Base-by-base conservation (phyloP, 1,139 yeast genomes). In the Blastobotrys persicus region DNA sequence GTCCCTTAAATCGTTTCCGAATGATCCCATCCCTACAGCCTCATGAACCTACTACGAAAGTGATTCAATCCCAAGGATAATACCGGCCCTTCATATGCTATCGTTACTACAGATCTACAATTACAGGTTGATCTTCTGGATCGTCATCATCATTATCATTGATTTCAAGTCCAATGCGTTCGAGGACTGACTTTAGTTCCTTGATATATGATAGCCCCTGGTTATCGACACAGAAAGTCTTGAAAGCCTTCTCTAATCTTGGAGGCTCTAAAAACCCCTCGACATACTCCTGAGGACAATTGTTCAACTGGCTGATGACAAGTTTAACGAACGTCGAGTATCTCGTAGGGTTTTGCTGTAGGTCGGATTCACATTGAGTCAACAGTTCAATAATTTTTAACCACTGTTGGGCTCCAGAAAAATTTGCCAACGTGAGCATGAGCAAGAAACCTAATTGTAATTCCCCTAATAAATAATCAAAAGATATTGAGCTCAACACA, bases 381-480 rank as follows among this genome's bases (percentile, higher is more conserved):
- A 74, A 13, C 11, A 76, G 54, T 42, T 69, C 69, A 4, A 74
- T 51, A 31, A 75, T 54, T 42, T 61, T 66, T 40, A 72, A 67
- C 79, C 79, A 76, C 47, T 75, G 79, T 46, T 69, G 60, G 19
- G 73, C 71, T 14, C 75, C 70, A 2, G 77, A 72, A 53, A 71
- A 74, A 56, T 75, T 77, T 7, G 75, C 78, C 56, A 74, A 69
- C 7, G 71, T 49, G 18, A 71, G 49, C 50, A 67, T 61, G 48
- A 70, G 63, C 13, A 74, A 42, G 53, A 61, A 76, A 2, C 70
- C 55, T 20, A 73, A 56, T 53, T 76, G 75, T 26, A 75, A 54
- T 50, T 76, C 79, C 4, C 77, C 73, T 20, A 74, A 49, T 4
- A 72, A 56, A 13, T 55, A 47, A 1, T 50, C 44, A 4, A 60